Base-by-base conservation (phyloP, 768 basidiomycete genomes). In the Fomitopsis serialis region DNA sequence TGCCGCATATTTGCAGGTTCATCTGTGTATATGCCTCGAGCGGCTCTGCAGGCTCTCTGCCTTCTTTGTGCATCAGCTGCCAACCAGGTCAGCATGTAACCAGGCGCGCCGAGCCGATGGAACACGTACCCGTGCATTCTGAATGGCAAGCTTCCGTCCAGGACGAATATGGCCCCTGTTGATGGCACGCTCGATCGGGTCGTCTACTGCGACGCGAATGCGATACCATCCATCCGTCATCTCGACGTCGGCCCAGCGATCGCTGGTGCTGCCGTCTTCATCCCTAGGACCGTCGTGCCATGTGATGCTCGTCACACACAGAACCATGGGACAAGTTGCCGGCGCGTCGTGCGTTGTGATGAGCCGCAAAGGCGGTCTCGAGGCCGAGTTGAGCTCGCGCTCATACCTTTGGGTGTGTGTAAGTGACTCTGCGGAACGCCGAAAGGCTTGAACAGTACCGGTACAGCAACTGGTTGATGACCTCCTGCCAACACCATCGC, bases 151-250 rank as follows among this genome's bases (percentile, higher is more conserved):
- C 73, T 99, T 99, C 57, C 85, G 78, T 1, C 97, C 97, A 5
- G 89, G 72, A 37, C 74, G 72, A 44, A 99, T 78, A 44, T 78
- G 73, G 0, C 89, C 85, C 23, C 77, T 78, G 44, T 74, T 73
- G 9, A 89, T 70, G 1, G 91, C 95, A 42, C 87, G 78, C 2
- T 76, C 76, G 21, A 99, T 73, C 2, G 88, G 79, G 19, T 71
- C 70, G 67, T 98, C 97, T 12, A 91, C 74, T 44, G 77, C 76
- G 0, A 92, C 89, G 13, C 84, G 81, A 7, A 98, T 74, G 25
- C 85, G 74, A 62, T 99, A 99, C 97, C 97, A 99, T 13, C 97
- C 97, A 64, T 99, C 97, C 0, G 93, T 94, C n/a, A 98, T 72
- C 68, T 98, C 97, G 6, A 99, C 69, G 58, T 84, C 80, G 0